Base-by-base conservation (phyloP, 2,329 filamentous ascomycete species). In the Fusarium dlaminii region DNA sequence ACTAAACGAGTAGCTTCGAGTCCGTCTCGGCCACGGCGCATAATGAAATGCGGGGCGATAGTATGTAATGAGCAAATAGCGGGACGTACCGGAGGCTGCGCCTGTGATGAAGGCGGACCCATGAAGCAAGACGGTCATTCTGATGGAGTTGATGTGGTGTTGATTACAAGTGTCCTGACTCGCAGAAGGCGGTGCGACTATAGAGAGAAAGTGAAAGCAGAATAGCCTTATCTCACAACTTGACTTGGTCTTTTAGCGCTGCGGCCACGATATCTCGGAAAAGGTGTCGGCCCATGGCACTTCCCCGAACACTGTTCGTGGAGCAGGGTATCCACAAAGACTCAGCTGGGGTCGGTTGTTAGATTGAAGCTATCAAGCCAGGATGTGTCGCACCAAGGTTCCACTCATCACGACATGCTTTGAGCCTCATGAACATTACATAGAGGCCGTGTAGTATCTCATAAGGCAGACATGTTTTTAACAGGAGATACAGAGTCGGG, bases 61-160 rank as follows among this genome's bases (percentile, higher is more conserved):
- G 7, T 22, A n/a, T 48, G 45, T n/a, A 40, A 36, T 54, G 34
- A 49, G 40, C 66, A 68, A 58, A 64, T 29, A 22, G n/a, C 57
- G 62, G 54, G 63, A 67, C 79, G 68, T 78, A 84, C 85, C 85
- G 51, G 85, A 86, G 27, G 82, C 84, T 40, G 85, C 85, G 36
- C 85, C 86, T 8, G 85, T 87, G 58, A 88, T 83, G 71, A 87
- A 86, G 27, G 85, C 85, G 42, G 85, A 83, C 51, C 85, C 86
- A 67, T 81, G 82, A 36, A 87, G 79, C 36, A 86, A 78, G 42
- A 80, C 77, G 20, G 81, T 75, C 83, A 86, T 85, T 42, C 32
- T 73, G 40, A 37, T 45, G 52, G 30, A 54, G 55, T 32, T 34
- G 36, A 40, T 30, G n/a, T 15, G 29, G 27, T 56, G 45, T 17